Conservation (phyloP, 225 moss, liverwort and hornwort genomes). For the Takakia lepidozioides region DNA sequence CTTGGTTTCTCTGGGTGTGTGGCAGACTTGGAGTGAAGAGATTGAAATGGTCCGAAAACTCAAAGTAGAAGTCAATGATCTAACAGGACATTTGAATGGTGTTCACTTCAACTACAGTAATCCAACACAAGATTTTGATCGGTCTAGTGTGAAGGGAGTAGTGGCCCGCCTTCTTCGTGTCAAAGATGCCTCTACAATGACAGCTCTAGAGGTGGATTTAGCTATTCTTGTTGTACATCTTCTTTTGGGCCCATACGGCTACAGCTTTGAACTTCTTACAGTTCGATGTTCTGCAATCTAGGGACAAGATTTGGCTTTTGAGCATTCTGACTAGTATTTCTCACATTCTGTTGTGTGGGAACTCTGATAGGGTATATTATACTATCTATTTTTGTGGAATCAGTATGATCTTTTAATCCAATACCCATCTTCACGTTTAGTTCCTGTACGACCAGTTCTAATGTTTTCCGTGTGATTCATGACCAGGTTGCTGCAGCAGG, state of each 20-base stretch:
- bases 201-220: conserved; percentile 90
- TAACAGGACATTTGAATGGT: conserved; percentile 69
- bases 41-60: conserved; percentile 63
- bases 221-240: too few relatives aligned
- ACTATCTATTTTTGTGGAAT: not conserved
- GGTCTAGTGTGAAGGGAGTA: conserved; percentile 81
- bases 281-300: too few relatives aligned
- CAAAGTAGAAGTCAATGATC: conserved; percentile 56
- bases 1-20: conserved; percentile 5
- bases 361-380: too few relatives aligned
- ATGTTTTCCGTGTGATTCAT: not conserved
- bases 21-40: conserved; percentile 63
- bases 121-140: conserved; percentile 76
- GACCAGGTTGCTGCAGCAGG: conserved; percentile 87
- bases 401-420: not conserved
- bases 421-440: not conserved
- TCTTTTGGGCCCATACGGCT: too few relatives aligned
- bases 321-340: too few relatives aligned
- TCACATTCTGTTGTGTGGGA: too few relatives aligned
- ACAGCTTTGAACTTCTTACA: too few relatives aligned
- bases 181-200: conserved; percentile 79
- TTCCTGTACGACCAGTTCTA: not conserved
- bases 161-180: conserved; percentile 90
- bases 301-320: too few relatives aligned
- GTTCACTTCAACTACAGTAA: conserved; percentile 81